Evolutionary conservation across 192 early-diverging fungal species (phyloP), one percentile per base, ranked within the genome.

Genomic region (Coemansia sp.): DNA sequence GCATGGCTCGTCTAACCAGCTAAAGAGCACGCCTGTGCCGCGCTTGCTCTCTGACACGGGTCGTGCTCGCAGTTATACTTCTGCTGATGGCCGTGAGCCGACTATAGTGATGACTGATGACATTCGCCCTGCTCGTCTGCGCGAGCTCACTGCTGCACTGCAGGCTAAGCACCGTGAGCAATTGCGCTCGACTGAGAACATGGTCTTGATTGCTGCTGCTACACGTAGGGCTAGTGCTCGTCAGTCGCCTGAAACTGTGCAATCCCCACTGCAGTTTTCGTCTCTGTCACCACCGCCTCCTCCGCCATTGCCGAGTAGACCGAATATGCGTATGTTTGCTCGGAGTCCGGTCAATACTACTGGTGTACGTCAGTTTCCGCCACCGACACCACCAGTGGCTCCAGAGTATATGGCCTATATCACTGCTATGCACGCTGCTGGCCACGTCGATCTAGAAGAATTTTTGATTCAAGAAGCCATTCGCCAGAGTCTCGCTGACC

Each of bases 401-500:
- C 70, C 78, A 3, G 87, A 90, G 70, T 89, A 90, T 55, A 72
- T 74, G 58, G 73, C 79, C 24, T 90, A 89, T 40, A 56, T 88
- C 8, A 63, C 77, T 0, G 93, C 89, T 0, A 89, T 94, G 89
- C 76, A 89, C 22, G 89, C 93, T 70, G 93, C 75, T 34, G 75
- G 75, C 11, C 71, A 90, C 24, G 88, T 88, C 16, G 91, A 98
- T 64, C 63, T 98, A 27, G 95, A 98, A 62, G 96, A 98, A 64
- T 75, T 93, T 68, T 89, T 98, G 94, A 71, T 98, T 1, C 89
- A 95, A 86, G 93, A 97, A 74, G 96, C 96, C 1, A 92, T 98
- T 30, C 76, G 95, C 41, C 75, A 88, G 62, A 91, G 89, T 67
- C 69, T 95, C 43, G 75, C 84, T 55, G 91, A 89, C 61, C 75